Evolutionary conservation across 2,329 filamentous ascomycete genomes (phyloP).

Genomic region (Neurospora sp.): DNA sequence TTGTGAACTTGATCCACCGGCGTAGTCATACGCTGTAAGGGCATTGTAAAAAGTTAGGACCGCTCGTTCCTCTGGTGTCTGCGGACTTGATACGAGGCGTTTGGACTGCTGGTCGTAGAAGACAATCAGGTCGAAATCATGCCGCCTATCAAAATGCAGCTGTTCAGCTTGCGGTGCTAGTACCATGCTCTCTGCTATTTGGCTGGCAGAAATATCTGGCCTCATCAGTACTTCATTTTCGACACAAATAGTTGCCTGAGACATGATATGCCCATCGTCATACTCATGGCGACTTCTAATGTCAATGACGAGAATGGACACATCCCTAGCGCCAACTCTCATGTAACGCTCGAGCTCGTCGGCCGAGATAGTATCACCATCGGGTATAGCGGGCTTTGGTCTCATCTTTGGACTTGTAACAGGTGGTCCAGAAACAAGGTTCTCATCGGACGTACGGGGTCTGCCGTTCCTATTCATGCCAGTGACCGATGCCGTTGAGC

Average conservation of each 20-base stretch:
- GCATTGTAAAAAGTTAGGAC: conserved; percentile 68
- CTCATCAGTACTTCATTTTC: conserved; percentile 68
- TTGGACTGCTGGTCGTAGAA: conserved; percentile 72
- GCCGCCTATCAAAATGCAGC: conserved; percentile 57
- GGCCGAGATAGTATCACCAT: conserved; percentile 50
- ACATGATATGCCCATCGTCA: conserved; percentile 81
- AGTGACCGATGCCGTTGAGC: conserved; percentile 35
- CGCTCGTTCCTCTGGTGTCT: conserved; percentile 31
- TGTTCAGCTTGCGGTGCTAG: conserved; percentile 67
- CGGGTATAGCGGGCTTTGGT: conserved; percentile 38
- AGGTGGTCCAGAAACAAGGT: conserved; percentile 24
- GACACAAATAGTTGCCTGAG: conserved; percentile 76
- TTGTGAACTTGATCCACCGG: conserved; percentile 8
- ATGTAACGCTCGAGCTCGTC: conserved; percentile 64
- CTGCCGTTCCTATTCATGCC: conserved; percentile 16
- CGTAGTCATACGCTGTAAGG: conserved; percentile 72
- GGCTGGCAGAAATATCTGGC: conserved; percentile 51
- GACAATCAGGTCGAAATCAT: conserved; percentile 77
- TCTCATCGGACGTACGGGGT: conserved; percentile 21
- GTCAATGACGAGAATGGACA: conserved; percentile 75
- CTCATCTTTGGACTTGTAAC: conserved; percentile 23
- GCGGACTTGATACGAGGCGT: conserved; percentile 35
- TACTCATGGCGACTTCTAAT: conserved; percentile 71
- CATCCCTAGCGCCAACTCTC: conserved; percentile 34
- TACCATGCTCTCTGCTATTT: conserved; percentile 58